Percentiles rank a stretch among this genome's conserved stretches.
phyloP scores from a whole-genome alignment of 257 asterid species.

The Solanum rostratum region DNA sequence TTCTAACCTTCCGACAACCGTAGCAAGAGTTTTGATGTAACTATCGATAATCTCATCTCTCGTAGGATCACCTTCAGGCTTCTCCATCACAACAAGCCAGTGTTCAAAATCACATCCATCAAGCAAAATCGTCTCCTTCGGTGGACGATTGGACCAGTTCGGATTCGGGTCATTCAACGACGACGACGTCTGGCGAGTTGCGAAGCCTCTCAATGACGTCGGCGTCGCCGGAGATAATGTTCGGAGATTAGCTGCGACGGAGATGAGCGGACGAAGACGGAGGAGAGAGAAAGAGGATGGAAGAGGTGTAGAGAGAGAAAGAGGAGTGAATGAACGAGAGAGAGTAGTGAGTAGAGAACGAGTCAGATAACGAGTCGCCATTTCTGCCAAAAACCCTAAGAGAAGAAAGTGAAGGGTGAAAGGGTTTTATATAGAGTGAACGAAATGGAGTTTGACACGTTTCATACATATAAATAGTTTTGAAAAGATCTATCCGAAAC shows the following conservation, averaged over 20 bases:
- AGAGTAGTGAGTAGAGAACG: constrained; percentile 33
- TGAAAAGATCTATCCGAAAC: too few species aligned
- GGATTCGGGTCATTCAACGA: constrained; percentile 83
- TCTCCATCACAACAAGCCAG: constrained; percentile 94
- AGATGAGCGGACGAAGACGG: constrained; percentile 58
- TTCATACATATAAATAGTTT: too few species aligned
- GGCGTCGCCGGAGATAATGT: constrained; percentile 19
- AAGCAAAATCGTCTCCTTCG: constrained; percentile 85
- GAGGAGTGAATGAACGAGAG: constrained; percentile 31
- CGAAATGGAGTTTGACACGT: not conserved
- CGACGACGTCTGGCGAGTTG: constrained; percentile 55
- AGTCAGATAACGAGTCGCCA: constrained; percentile 56
- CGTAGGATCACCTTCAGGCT: constrained; percentile 60
- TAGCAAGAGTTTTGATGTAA: constrained; percentile 69
- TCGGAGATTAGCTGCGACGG: constrained; percentile 23
- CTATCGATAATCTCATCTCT: constrained; percentile 72
- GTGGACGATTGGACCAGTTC: constrained; percentile 92
- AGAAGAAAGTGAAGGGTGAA: not conserved
- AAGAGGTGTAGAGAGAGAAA: constrained; percentile 17
- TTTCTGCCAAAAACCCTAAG: constrained; percentile 29
- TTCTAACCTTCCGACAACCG: constrained; percentile 65
- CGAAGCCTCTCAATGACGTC: constrained; percentile 32
- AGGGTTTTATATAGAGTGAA: constrained; percentile 11
- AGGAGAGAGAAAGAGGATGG: constrained; percentile 21
- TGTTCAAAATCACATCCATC: constrained; percentile 98